phyloP scores from a whole-genome alignment of 257 asterid species.

The Prunella vulgaris region DNA sequence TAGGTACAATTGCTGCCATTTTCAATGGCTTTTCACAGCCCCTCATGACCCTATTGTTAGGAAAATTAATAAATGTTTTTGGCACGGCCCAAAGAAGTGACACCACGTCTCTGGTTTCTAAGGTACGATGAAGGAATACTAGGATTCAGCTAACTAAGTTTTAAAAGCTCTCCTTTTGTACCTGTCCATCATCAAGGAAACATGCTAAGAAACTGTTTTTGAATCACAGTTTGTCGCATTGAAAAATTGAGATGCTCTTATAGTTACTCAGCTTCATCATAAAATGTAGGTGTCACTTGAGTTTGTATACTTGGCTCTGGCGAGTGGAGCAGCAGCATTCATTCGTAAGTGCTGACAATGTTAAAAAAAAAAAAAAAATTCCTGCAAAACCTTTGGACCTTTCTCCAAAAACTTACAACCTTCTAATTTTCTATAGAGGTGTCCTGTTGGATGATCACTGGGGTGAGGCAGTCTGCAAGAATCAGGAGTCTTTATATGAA shows the following conservation, averaged over 20 bases:
- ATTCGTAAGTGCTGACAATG: constrained; percentile 37
- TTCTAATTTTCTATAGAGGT: constrained; percentile 37
- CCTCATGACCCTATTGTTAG: constrained; percentile 35
- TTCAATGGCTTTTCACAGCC: constrained; percentile 34
- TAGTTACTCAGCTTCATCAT: not conserved
- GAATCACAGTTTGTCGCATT: not conserved
- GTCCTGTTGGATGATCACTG: constrained; percentile 51
- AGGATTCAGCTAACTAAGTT: not conserved
- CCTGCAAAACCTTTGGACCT: not conserved
- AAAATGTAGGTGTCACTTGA: constrained; percentile 34
- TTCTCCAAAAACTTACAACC: not conserved
- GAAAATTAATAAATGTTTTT: constrained; percentile 31
- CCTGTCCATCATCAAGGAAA: not conserved
- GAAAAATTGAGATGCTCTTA: not conserved
- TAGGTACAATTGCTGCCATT: constrained; percentile 43
- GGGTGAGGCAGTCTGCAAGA: constrained; percentile 55
- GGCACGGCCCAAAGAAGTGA: constrained; percentile 17
- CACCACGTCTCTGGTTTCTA: constrained; percentile 22
- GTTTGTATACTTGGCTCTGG: constrained; percentile 40
- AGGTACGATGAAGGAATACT: constrained; percentile 22
- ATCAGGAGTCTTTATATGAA: constrained; percentile 36
- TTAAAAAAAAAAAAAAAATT: not conserved
- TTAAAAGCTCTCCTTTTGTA: not conserved
- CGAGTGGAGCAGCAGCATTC: constrained; percentile 48
- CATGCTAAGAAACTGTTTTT: not conserved